Evolutionary conservation across 805 yeast genomes (phyloP).

Genomic region (Candida wancherniae): DNA sequence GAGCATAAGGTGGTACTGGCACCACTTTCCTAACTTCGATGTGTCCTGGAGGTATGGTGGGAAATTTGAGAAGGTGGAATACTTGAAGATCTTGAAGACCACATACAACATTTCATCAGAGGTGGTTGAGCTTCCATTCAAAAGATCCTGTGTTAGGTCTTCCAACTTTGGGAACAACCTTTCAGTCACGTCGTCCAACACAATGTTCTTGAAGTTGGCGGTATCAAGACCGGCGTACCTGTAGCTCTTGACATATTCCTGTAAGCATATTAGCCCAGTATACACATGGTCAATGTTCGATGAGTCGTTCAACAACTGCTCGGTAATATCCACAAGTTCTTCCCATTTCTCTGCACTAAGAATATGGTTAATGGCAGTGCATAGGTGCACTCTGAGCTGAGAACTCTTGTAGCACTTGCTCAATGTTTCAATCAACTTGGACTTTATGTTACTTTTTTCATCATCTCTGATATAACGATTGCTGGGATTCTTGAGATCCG

Average conservation of each 20-base stretch:
- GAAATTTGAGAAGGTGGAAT: constrained; percentile 32
- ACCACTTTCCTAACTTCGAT: constrained; percentile 38
- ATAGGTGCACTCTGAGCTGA: constrained; percentile 49
- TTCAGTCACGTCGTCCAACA: constrained; percentile 34
- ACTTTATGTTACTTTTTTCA: constrained; percentile 35
- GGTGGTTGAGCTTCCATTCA: constrained; percentile 20
- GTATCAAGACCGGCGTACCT: constrained; percentile 46
- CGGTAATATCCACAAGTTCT: constrained; percentile 20
- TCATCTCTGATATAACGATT: constrained; percentile 23
- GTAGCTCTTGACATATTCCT: constrained; percentile 38
- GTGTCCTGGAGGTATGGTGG: constrained; percentile 35
- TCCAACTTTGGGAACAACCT: constrained; percentile 37
- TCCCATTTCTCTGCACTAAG: constrained; percentile 46
- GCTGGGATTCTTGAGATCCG: constrained; percentile 26
- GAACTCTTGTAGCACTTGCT: constrained; percentile 29
- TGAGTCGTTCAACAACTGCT: constrained; percentile 22
- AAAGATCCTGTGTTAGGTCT: constrained; percentile 23
- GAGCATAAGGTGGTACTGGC: constrained; percentile 33
- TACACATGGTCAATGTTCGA: constrained; percentile 34
- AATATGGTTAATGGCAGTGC: constrained; percentile 53
- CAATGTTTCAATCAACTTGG: constrained; percentile 32
- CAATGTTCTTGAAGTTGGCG: constrained; percentile 28
- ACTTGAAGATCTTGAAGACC: constrained; percentile 39
- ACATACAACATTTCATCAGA: constrained; percentile 31
- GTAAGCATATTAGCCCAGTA: constrained; percentile 37